phyloP scores from a whole-genome alignment of 345 rosid species.

The Gossypioides kirkii region DNA sequence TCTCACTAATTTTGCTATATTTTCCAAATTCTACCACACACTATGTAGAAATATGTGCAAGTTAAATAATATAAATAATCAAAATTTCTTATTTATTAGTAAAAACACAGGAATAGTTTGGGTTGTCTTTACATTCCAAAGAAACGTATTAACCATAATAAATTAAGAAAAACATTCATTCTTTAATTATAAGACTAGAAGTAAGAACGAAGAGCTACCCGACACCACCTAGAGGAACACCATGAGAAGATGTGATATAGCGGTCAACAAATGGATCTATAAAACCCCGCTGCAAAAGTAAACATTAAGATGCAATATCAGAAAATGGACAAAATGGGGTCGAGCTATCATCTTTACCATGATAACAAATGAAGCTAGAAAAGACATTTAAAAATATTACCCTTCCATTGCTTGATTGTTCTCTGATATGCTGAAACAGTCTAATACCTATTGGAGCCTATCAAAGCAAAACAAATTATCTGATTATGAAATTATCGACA shows the following conservation, averaged over 20 bases:
- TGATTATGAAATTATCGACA: constrained; percentile 4
- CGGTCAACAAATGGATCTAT: constrained; percentile 67
- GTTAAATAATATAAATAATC: not conserved
- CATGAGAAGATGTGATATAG: constrained; percentile 51
- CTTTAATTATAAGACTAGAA: not conserved
- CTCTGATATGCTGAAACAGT: constrained; percentile 46
- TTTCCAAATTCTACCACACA: not conserved
- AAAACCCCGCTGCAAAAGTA: constrained; percentile 39
- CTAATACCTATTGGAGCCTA: constrained; percentile 88
- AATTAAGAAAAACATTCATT: not conserved
- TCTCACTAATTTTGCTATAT: not conserved
- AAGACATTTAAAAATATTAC: constrained; percentile 29
- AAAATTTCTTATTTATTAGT: not conserved
- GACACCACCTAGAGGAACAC: constrained; percentile 79
- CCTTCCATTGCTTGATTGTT: constrained; percentile 61
- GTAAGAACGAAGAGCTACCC: constrained; percentile 46
- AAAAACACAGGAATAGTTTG: not conserved
- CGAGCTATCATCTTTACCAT: not conserved
- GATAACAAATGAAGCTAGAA: constrained; percentile 8
- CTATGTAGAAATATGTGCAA: not conserved
- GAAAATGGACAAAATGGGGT: not conserved
- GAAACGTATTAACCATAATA: not conserved
- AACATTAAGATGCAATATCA: constrained; percentile 3
- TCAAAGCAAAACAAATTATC: constrained; percentile 16
- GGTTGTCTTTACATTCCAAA: constrained; percentile 1